These are phyloP conservation scores for Xylaria venustula DNA, from an alignment of 495 filamentous ascomycete genomes.

Conservation along the genomic window DNA sequence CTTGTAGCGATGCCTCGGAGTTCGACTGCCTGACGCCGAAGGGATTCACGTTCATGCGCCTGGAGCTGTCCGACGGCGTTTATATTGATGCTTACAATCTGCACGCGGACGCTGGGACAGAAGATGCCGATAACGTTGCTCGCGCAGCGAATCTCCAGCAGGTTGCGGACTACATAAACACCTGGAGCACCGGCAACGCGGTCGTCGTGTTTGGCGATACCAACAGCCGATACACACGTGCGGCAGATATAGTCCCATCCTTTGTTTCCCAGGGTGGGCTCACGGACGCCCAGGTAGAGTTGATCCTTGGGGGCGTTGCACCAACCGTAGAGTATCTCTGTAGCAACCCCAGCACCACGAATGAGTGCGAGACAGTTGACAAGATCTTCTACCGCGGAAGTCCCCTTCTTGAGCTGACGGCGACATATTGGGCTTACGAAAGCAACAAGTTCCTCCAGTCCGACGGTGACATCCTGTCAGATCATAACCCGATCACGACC, in stretches of 20 bases:
- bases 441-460: slow-evolving; percentile 49
- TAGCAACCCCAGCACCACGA: slow-evolving; percentile 46
- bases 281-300: slow-evolving; percentile 54
- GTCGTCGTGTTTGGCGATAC: slow-evolving; percentile 61
- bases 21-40: slow-evolving; percentile 64
- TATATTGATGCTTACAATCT: slow-evolving; percentile 62
- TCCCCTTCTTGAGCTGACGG: slow-evolving; percentile 41
- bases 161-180: slow-evolving; percentile 52
- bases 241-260: slow-evolving; percentile 48
- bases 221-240: slow-evolving; percentile 57
- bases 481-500: slow-evolving; percentile 59
- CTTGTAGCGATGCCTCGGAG: slow-evolving; percentile 52
- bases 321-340: slow-evolving; percentile 44
- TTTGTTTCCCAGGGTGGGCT: slow-evolving; percentile 45
- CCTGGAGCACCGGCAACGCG: slow-evolving; percentile 52
- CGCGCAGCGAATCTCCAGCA: slow-evolving; percentile 56
- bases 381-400: slow-evolving; percentile 60
- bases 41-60: slow-evolving; percentile 62
- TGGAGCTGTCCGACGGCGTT: slow-evolving; percentile 35
- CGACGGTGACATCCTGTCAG: slow-evolving; percentile 54
- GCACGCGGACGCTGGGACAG: slow-evolving; percentile 60
- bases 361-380: slow-evolving; percentile 60
- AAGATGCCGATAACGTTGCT: slow-evolving; percentile 46
- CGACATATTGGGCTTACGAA: slow-evolving; percentile 49
- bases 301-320: slow-evolving; percentile 41